Base-by-base conservation (phyloP, 78 protist species). In the Tieghemostelium lacteum region DNA sequence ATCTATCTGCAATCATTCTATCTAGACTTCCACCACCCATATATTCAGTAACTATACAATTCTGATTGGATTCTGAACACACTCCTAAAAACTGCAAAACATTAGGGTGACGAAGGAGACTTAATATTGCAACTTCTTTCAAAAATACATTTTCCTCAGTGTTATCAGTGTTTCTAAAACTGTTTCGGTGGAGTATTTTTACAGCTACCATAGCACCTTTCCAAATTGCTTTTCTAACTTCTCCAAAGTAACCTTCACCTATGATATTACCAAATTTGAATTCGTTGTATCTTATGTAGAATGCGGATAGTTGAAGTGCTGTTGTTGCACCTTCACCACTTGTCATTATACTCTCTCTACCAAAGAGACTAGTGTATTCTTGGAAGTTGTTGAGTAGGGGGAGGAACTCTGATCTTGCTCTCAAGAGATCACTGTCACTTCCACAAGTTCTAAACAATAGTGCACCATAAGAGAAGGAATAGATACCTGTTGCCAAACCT, bases 171-270 rank as follows among this genome's bases (percentile, higher is more conserved):
- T 86, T 73, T 61, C 93, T 71, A 67, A 71, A 75, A 22, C 65
- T 36, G 50, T 86, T 75, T 33, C 93, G 20, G n/a, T 75, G 87
- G 3, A 86, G 20, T 17, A 88, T 62, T 72, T 88, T 88, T 8
- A 88, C 87, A 24, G 93, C 93, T 16, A 88, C 93, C 19, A 71
- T 45, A 2, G 93, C 93, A 36, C 93, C 93, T 19, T 88, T 88
- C 93, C 93, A 88, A 50, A 66, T 71, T 0, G 93, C 93, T 26
- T 77, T 88, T 57, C 73, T 73, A 31, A 88, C 93, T 34, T 88
- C 87, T 20, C 93, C 93, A 75, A 88, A 88, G 52, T 77, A 88
- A 31, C 93, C 93, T 3, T 66, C 87, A 26, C 93, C 93, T 39
- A 88, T 75, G 0, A 88, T 45, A 24, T 88, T 75, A 8, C 91